Base-by-base conservation (phyloP, 805 yeast species). In the Yarrowia keelungensis region DNA sequence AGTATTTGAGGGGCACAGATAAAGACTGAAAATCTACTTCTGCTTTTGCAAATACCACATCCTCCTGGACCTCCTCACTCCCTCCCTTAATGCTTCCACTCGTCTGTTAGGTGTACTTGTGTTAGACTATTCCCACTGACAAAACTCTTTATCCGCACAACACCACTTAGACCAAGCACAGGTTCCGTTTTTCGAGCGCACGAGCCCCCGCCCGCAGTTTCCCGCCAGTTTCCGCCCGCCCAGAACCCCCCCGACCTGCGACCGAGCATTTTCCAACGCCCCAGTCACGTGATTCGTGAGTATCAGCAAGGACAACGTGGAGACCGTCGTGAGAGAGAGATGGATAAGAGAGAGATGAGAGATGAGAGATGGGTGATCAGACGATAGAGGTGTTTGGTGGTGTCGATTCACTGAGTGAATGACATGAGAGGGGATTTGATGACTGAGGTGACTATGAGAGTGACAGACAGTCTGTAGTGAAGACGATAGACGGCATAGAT, bases 121-220 rank as follows among this genome's bases (percentile, higher is more conserved):
- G 45, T 53, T 41, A 56, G 62, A 41, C 62, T 56, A 56, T 59
- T 45, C 51, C 50, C 65, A 43, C 65, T 59, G 65, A 59, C 65
- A 59, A 59, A 59, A 59, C 65, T 59, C 65, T 59, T 59, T 59
- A 59, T 59, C 65, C 51, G 65, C 65, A 43, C 65, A 59, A 16
- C 51, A 45, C 65, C 51, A 43, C 65, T 39, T 26, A 59, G 51
- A 45, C 42, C 65, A n/a, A 26, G 35, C 65, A 43, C 65, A 43
- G 35, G 38, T 16, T 2, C 49, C 46, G 43, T 39, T 53, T 45
- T 15, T n/a, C 15, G 53, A 49, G 19, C 53, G 39, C 16, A 32
- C 53, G 36, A 26, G n/a, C 36, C 51, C 19, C n/a, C n/a, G 16
- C 36, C 26, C n/a, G 16, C 26, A 11, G 35, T 22, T 26, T 46